phyloP scores from a whole-genome alignment of 164 flowering plant genomes.

The Sedum album region DNA sequence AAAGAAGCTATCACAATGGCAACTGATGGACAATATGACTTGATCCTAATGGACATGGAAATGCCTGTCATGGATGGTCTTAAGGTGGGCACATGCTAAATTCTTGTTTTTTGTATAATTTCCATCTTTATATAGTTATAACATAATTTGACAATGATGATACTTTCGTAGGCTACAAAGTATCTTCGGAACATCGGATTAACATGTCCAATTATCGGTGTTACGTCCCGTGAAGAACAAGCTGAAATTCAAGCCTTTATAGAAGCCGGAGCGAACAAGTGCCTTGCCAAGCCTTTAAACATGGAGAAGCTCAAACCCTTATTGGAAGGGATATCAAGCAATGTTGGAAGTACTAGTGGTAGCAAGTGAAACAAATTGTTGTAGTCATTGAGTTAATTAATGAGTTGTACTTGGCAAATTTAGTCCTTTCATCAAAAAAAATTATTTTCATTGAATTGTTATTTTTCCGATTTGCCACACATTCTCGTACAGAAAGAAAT shows the following conservation, averaged over 20 bases:
- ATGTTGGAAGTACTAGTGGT: background rate
- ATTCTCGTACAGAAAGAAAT: too few relatives aligned
- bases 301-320: background rate
- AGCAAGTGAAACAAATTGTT: background rate
- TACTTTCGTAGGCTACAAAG: constrained; percentile 21
- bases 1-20: constrained; percentile 21
- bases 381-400: background rate
- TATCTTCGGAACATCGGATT: constrained; percentile 19
- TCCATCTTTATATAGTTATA: background rate
- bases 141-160: background rate
- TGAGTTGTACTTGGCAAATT: too few relatives aligned
- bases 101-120: background rate
- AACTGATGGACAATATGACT: constrained; percentile 17
- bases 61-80: constrained; percentile 36
- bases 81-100: constrained; percentile 13
- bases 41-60: constrained; percentile 30
- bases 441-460: too few relatives aligned
- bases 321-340: constrained; percentile 1
- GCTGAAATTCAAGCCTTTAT: constrained; percentile 11
- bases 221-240: constrained; percentile 8
- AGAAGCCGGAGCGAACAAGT: constrained; percentile 18
- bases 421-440: too few relatives aligned
- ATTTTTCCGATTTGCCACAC: too few relatives aligned
- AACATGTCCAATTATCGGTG: constrained; percentile 17
- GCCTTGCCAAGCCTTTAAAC: constrained; percentile 18